These are phyloP conservation scores for Wickerhamiella galacta DNA, from an alignment of 805 yeast genomes.

Conservation along the genomic window DNA sequence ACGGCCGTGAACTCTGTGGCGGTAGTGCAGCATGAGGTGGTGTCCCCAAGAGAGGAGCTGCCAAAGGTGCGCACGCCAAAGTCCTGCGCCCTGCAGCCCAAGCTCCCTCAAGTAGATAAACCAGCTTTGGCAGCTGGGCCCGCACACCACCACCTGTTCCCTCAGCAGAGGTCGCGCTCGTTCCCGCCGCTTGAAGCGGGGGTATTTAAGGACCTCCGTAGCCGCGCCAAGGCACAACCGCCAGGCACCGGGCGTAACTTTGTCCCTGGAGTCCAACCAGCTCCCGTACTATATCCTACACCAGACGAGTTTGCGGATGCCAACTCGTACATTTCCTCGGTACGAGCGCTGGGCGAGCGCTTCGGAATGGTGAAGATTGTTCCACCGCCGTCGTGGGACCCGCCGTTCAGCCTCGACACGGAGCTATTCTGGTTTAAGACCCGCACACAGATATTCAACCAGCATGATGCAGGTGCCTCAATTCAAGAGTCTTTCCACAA, in stretches of 20 bases:
- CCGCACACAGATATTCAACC: slow-evolving; percentile 1
- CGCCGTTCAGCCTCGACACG: slow-evolving; percentile 20
- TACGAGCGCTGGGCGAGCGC: slow-evolving; percentile 33
- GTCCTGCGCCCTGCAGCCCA: not conserved
- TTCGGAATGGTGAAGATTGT: slow-evolving; percentile 65
- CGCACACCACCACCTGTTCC: not conserved
- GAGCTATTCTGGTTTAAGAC: slow-evolving; percentile 11
- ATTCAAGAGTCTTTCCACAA: slow-evolving; percentile 1
- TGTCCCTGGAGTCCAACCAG: too few species aligned
- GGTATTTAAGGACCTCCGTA: too few species aligned
- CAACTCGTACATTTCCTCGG: slow-evolving; percentile 40
- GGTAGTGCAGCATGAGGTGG: not conserved
- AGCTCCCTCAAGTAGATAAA: not conserved
- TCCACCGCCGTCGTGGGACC: slow-evolving; percentile 39
- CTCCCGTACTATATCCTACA: slow-evolving; percentile 45
- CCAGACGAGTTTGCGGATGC: slow-evolving; percentile 47
- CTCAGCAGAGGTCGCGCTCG: not conserved
- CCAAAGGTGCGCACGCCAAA: not conserved
- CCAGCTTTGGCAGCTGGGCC: too few species aligned
- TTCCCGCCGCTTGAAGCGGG: not conserved
- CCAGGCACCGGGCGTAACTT: too few species aligned
- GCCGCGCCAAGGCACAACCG: too few species aligned
- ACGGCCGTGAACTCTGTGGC: not conserved
- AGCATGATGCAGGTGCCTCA: not conserved
- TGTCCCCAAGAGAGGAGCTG: too few species aligned